Evolutionary conservation across 495 filamentous ascomycete genomes (phyloP).

Genomic region (Amniculicola lignicola): DNA sequence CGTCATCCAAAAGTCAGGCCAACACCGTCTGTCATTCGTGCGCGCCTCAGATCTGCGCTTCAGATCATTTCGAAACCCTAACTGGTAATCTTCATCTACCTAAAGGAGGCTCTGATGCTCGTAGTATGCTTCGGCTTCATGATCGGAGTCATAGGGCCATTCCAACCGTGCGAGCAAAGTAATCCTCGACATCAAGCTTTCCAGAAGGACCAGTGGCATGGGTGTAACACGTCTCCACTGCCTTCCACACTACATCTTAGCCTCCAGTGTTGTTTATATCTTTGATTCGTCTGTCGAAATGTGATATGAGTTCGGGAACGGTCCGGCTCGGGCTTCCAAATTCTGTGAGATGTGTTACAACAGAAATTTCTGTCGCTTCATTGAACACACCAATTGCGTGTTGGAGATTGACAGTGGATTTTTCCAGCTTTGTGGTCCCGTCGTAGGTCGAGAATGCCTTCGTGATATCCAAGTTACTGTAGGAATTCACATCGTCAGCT

Average conservation of each 20-base stretch:
- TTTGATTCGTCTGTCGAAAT: conserved; percentile 9
- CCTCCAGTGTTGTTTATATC: not conserved
- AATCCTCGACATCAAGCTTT: not conserved
- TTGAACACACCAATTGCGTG: not conserved
- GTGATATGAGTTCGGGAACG: not conserved
- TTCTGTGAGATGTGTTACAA: not conserved
- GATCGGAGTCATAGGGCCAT: conserved; percentile 27
- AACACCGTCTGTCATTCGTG: conserved; percentile 5
- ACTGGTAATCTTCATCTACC: conserved; percentile 14
- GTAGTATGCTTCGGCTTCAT: conserved; percentile 26
- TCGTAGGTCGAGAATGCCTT: conserved; percentile 3
- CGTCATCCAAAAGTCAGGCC: conserved; percentile 18
- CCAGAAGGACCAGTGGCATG: conserved; percentile 1
- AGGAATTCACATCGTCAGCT: not conserved
- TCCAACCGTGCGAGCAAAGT: conserved; percentile 17
- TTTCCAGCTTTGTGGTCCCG: not conserved
- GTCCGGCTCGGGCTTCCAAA: not conserved
- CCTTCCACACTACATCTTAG: not conserved
- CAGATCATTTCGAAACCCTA: not conserved
- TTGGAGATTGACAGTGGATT: not conserved
- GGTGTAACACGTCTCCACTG: conserved; percentile 5
- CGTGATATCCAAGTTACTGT: not conserved
- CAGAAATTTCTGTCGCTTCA: conserved; percentile 2
- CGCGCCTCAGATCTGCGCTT: not conserved
- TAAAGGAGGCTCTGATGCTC: conserved; percentile 21